A percentile compares a stretch with the other conserved stretches of the same genome.
phyloP scores from a whole-genome alignment of 352 stramenopile genomes.

The Pythium volutum region DNA sequence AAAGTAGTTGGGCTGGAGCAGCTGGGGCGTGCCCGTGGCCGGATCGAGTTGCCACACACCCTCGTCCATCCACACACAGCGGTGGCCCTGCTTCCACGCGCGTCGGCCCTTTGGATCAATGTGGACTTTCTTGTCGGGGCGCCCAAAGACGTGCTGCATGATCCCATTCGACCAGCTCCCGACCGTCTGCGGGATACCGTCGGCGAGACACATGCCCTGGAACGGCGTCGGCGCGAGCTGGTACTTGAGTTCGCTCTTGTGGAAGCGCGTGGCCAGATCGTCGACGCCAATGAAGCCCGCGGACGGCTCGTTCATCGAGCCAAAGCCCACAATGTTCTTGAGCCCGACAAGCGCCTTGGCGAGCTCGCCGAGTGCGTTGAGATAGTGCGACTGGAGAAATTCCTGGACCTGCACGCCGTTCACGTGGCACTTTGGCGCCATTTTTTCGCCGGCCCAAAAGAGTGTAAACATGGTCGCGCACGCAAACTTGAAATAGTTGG shows the following conservation, averaged over 20 bases:
- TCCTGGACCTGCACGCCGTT: constrained; percentile 78
- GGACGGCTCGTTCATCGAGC: constrained; percentile 91
- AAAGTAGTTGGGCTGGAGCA: constrained; percentile 74
- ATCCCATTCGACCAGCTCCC: constrained; percentile 72
- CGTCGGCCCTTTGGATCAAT: constrained; percentile 54
- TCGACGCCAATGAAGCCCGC: constrained; percentile 68
- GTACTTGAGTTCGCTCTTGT: constrained; percentile 63
- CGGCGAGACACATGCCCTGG: constrained; percentile 75
- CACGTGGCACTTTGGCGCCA: constrained; percentile 68
- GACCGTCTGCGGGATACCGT: constrained; percentile 55
- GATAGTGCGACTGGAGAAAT: constrained; percentile 87
- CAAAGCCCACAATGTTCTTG: constrained; percentile 87
- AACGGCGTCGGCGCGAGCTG: constrained; percentile 75
- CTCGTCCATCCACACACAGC: constrained; percentile 81
- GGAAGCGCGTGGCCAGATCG: constrained; percentile 56
- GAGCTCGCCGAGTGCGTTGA: constrained; percentile 68
- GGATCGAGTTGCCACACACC: constrained; percentile 71
- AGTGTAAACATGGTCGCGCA: constrained; percentile 91
- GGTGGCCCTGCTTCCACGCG: constrained; percentile 63
- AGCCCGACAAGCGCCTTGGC: constrained; percentile 58
- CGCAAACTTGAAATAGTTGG: constrained; percentile 90
- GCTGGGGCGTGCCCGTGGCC: constrained; percentile 29
- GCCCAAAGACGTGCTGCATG: constrained; percentile 68
- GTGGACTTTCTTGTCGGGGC: constrained; percentile 38
- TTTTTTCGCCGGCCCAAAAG: constrained; percentile 78